Percentiles rank a stretch among this genome's conserved stretches.
Evolutionary conservation across 192 early-diverging fungal species (phyloP).

Genomic region (Obelidium mucronatum): DNA sequence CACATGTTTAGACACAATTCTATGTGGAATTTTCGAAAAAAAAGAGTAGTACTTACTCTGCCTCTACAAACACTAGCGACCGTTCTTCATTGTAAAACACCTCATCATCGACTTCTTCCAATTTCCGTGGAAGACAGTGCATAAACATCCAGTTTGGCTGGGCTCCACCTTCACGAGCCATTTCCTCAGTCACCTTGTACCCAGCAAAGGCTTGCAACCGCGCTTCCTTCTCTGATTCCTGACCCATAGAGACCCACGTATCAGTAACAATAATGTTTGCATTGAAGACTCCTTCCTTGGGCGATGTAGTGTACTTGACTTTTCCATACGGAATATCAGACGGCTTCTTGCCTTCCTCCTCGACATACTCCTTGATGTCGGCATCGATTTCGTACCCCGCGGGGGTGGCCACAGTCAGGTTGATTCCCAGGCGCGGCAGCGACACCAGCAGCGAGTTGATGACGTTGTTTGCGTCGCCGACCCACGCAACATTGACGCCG

Average conservation of each 20-base stretch:
- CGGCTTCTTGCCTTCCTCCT: slow-evolving; percentile 62
- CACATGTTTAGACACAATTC: no score
- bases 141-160: slow-evolving; percentile 94
- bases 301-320: slow-evolving; percentile 67
- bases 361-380: slow-evolving; percentile 73
- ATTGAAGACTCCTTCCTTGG: slow-evolving; percentile 75
- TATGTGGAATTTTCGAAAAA: no score
- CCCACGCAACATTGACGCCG: slow-evolving; percentile 88
- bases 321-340: slow-evolving; percentile 41
- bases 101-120: slow-evolving; percentile 96
- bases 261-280: slow-evolving; percentile 96
- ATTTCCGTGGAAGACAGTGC: slow-evolving; percentile 97
- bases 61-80: slow-evolving; percentile 95
- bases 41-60: no score
- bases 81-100: slow-evolving; percentile 82
- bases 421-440: slow-evolving; percentile 87
- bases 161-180: slow-evolving; percentile 79
- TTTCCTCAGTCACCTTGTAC: slow-evolving; percentile 82
- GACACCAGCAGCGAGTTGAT: slow-evolving; percentile 89
- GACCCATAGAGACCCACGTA: slow-evolving; percentile 99
- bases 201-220: slow-evolving; percentile 83
- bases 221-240: slow-evolving; percentile 88
- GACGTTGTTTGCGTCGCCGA: slow-evolving; percentile 98
- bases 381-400: slow-evolving; percentile 77
- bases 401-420: slow-evolving; percentile 85